Base-by-base conservation (phyloP, 2,329 filamentous ascomycete genomes). In the Cryphonectria parasitica region DNA sequence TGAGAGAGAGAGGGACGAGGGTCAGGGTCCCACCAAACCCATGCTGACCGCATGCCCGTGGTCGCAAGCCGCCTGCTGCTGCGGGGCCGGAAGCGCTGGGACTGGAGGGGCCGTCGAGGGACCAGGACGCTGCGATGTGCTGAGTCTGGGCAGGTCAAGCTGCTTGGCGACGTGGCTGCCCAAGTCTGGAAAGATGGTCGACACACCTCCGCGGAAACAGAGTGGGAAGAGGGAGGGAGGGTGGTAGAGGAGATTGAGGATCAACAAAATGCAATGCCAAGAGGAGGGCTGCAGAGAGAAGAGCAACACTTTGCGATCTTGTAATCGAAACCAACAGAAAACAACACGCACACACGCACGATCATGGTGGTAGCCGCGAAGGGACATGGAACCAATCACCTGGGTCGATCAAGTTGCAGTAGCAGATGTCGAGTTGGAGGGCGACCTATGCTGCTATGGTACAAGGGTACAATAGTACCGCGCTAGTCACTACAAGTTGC, bases 231-330 rank as follows among this genome's bases (percentile, higher is more conserved):
- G 22, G 25, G 22, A 45, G n/a, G 22, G 2, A 8, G 17, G 61
- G 39, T 2, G 11, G 36, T 13, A 17, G 61, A n/a, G 39, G 39
- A 62, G 19, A 39, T 22, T 19, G 22, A 28, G 39, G 34, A 15
- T 11, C 22, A 28, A 39, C 39, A 64, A n/a, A 22, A n/a, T 31
- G 61, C 61, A 25, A 64, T 31, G 61, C 31, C n/a, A 39, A 25
- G 39, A 41, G 25, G 34, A 45, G 36, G 61, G 10, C 7, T 28
- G 13, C 22, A 28, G n/a, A 19, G 15, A 22, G 41, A 36, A 22
- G 28, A 69, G 70, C 71, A 72, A 70, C 54, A 72, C 52, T 68
- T 72, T 72, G 71, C 71, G 71, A 72, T 72, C 49, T 52, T 28
- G 45, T 41, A 64, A 28, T n/a, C 28, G 22, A 39, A 62, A 6